Percentiles rank a stretch among this genome's conserved stretches.
phyloP scores from a whole-genome alignment of 1,139 yeast genomes.

The Zygotorulaspora mrakii region DNA sequence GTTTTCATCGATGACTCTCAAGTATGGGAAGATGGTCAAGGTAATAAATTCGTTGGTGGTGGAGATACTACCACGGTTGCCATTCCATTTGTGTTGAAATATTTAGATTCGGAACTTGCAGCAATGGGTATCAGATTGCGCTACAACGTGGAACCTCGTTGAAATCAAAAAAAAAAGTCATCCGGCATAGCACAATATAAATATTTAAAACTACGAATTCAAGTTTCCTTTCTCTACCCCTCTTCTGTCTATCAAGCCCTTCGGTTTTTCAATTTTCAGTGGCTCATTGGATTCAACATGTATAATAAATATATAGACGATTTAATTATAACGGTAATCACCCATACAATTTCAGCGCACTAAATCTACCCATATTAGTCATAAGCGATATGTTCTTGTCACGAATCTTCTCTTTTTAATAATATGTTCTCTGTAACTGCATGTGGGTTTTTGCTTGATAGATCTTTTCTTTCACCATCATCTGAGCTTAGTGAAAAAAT shows the following conservation, averaged over 20 bases:
- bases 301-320: conserved; percentile 1
- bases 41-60: conserved; percentile 88
- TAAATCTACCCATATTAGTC: too few species aligned
- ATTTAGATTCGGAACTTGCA: conserved; percentile 88
- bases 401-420: not conserved
- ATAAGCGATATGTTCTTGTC: not conserved
- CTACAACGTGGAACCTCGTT: conserved; percentile 65
- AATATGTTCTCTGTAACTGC: too few species aligned
- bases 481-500: not conserved
- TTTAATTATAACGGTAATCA: not conserved
- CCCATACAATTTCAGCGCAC: too few species aligned
- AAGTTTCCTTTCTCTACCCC: not conserved
- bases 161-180: not conserved
- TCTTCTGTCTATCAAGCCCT: too few species aligned
- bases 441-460: too few species aligned
- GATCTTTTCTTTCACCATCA: not conserved
- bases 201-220: not conserved
- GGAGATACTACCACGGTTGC: conserved; percentile 89
- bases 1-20: conserved; percentile 65
- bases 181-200: not conserved
- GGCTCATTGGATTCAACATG: not conserved
- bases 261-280: not conserved
- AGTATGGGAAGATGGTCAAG: conserved; percentile 97
- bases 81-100: conserved; percentile 92
- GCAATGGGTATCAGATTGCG: conserved; percentile 98